Percentiles rank a stretch among this genome's conserved stretches.
Evolutionary conservation across 345 rosid species (phyloP).

Genomic region (Citrus unshiu): DNA sequence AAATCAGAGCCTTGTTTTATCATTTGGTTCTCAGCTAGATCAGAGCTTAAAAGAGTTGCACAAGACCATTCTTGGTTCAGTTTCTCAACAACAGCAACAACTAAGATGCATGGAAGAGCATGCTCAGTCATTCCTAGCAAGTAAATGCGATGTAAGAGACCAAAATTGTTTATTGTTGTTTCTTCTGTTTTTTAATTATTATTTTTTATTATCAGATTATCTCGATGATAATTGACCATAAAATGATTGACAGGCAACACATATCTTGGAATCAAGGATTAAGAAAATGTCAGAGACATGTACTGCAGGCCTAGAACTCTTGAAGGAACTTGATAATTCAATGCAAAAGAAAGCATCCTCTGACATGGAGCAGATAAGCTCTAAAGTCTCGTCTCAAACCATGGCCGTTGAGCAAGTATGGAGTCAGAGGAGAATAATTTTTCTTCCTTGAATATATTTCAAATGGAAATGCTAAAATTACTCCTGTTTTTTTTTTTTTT

Average conservation of each 20-base stretch:
- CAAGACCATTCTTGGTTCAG: slow-evolving; percentile 62
- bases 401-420: slow-evolving; percentile 57
- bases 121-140: slow-evolving; percentile 52
- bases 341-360: slow-evolving; percentile 50
- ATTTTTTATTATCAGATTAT: not conserved
- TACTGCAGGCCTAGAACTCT: slow-evolving; percentile 46
- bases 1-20: slow-evolving; percentile 59
- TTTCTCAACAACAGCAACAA: slow-evolving; percentile 83
- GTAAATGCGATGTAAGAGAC: slow-evolving; percentile 75
- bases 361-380: slow-evolving; percentile 47
- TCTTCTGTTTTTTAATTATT: not conserved
- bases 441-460: not conserved
- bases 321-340: slow-evolving; percentile 52
- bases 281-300: slow-evolving; percentile 48
- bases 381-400: slow-evolving; percentile 41
- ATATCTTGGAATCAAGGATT: slow-evolving; percentile 51
- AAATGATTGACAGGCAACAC: slow-evolving; percentile 54
- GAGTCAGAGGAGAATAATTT: not conserved
- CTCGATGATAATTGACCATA: slow-evolving; percentile 12
- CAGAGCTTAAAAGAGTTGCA: slow-evolving; percentile 67
- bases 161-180: not conserved
- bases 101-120: slow-evolving; percentile 83
- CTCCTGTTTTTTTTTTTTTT: not conserved
- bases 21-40: slow-evolving; percentile 88
- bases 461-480: not conserved